Percentiles rank a stretch among this genome's conserved stretches.
Conservation (phyloP, 805 yeast genomes). For the Komagataella pastoris region DNA sequence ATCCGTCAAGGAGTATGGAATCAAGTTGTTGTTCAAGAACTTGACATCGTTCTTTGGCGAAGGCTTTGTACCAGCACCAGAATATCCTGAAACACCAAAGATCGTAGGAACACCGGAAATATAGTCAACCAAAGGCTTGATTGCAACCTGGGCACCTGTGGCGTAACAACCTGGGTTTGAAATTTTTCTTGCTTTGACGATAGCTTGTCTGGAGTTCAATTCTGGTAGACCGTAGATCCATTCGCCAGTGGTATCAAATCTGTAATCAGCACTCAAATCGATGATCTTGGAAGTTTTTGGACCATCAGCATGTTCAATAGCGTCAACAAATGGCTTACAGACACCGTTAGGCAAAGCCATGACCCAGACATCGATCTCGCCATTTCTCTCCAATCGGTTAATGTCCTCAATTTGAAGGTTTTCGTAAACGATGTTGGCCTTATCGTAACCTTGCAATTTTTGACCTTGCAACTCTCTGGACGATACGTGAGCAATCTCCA, state of each 20-base stretch:
- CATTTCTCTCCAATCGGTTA: constrained; percentile 56
- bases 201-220: constrained; percentile 51
- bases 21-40: constrained; percentile 65
- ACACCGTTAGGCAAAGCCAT: constrained; percentile 99
- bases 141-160: constrained; percentile 92
- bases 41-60: constrained; percentile 86
- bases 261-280: constrained; percentile 90
- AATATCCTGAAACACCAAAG: constrained; percentile 95
- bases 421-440: constrained; percentile 66
- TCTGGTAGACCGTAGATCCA: constrained; percentile 98
- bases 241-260: constrained; percentile 78
- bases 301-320: constrained; percentile 47
- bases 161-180: constrained; percentile 99
- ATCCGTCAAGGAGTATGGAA: constrained; percentile 92
- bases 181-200: constrained; percentile 65
- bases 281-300: constrained; percentile 57
- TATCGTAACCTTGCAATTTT: constrained; percentile 77
- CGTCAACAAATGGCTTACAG: constrained; percentile 77
- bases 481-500: constrained; percentile 86
- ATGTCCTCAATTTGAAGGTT: constrained; percentile 85
- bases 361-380: constrained; percentile 90
- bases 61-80: constrained; percentile 99
- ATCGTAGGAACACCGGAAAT: constrained; percentile 65
- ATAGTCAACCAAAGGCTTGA: constrained; percentile 70
- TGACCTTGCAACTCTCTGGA: constrained; percentile 90